Evolutionary conservation across 1,284 basidiomycete species (phyloP).

Genomic region (Trichosporon asahii): DNA sequence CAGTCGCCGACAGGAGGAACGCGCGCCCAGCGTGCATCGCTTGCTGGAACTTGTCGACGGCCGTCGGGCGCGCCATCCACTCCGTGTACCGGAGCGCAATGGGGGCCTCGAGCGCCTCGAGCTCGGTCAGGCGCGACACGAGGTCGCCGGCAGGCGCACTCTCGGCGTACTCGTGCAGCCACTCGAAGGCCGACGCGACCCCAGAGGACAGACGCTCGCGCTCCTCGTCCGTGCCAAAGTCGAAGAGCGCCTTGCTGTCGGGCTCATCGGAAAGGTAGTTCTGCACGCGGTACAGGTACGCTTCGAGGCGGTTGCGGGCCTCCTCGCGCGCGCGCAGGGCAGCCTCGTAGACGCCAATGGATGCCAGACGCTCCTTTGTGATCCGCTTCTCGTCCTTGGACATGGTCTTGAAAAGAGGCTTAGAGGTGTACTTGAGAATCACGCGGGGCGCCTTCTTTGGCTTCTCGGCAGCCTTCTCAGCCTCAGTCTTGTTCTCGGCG

Average conservation of each 20-base stretch:
- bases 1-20: conserved; percentile 74
- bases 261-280: conserved; percentile 69
- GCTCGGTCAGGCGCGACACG: conserved; percentile 65
- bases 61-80: conserved; percentile 66
- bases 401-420: conserved; percentile 65
- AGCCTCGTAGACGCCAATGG: conserved; percentile 71
- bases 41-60: conserved; percentile 64
- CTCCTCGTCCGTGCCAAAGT: conserved; percentile 72
- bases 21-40: conserved; percentile 59
- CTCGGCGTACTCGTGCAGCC: conserved; percentile 86
- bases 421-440: conserved; percentile 61
- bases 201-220: conserved; percentile 62
- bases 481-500: conserved; percentile 39
- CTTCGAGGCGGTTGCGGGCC: conserved; percentile 85
- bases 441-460: conserved; percentile 39
- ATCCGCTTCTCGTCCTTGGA: conserved; percentile 66
- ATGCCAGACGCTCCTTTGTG: conserved; percentile 68
- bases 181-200: conserved; percentile 68
- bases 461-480: conserved; percentile 19
- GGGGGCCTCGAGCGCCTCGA: conserved; percentile 80
- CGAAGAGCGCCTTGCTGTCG: conserved; percentile 66
- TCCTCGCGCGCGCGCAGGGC: conserved; percentile 79
- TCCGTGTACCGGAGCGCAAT: conserved; percentile 83
- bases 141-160: conserved; percentile 71
- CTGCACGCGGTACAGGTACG: conserved; percentile 83